These are phyloP conservation scores for Triticum urartu DNA, from an alignment of 176 grass and related monocot species.

Conservation along the genomic window DNA sequence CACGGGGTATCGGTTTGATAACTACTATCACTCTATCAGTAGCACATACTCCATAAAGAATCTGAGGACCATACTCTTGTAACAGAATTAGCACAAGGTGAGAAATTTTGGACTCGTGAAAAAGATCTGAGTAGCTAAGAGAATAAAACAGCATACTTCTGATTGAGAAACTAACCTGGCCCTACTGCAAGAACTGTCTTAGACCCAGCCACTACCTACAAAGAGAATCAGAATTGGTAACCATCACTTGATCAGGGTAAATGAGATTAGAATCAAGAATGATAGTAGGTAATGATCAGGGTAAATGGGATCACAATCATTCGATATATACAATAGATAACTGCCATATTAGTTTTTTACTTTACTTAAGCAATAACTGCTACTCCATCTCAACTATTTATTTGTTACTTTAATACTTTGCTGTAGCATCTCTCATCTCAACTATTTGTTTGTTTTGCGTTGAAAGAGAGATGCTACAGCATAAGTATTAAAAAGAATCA, in stretches of 20 bases:
- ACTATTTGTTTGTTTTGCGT: too few species aligned
- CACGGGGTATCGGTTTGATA: background rate
- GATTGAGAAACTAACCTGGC: constrained; percentile 59
- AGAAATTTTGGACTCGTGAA: background rate
- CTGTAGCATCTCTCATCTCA: too few species aligned
- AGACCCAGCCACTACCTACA: constrained; percentile 84
- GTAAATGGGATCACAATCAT: constrained; percentile 1
- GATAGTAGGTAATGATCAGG: background rate
- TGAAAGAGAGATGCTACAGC: too few species aligned
- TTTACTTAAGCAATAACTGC: too few species aligned
- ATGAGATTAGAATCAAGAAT: too few species aligned
- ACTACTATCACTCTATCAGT: too few species aligned
- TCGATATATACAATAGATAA: too few species aligned
- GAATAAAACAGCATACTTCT: background rate
- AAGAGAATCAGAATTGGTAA: constrained; percentile 4
- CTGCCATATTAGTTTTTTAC: too few species aligned
- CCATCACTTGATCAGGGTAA: too few species aligned
- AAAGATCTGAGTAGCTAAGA: background rate
- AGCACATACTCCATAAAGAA: background rate
- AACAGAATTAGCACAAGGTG: background rate
- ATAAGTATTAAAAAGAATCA: background rate
- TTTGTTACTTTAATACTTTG: too few species aligned
- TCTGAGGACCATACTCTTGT: background rate
- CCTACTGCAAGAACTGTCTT: constrained; percentile 95
- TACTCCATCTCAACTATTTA: too few species aligned